Percentiles rank a stretch among this genome's conserved stretches.
Conservation (phyloP, 495 filamentous ascomycete genomes). For the Ascodesmis nigricans region DNA sequence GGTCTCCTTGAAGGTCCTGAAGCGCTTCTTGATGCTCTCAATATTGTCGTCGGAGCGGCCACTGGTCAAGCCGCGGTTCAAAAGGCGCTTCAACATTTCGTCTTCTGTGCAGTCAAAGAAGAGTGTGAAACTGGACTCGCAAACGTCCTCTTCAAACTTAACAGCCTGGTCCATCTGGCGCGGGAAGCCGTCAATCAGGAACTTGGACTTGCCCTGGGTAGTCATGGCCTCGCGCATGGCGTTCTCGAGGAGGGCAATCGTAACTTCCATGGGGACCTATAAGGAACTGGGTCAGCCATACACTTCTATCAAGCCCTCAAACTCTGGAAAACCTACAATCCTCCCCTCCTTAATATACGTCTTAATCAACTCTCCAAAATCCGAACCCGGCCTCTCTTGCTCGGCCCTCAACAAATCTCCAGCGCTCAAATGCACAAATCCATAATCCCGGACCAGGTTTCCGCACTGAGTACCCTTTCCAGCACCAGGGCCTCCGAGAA, state of each 20-base stretch:
- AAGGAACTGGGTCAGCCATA: neutral
- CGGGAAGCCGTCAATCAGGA: constrained; percentile 90
- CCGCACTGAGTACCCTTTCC: constrained; percentile 77
- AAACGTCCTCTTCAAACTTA: constrained; percentile 78
- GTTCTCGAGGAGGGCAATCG: constrained; percentile 78
- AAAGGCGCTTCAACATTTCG: constrained; percentile 57
- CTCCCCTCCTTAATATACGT: constrained; percentile 74
- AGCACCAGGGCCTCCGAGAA: constrained; percentile 56
- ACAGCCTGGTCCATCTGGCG: constrained; percentile 90
- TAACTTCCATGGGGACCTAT: constrained; percentile 70
- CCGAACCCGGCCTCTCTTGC: constrained; percentile 58
- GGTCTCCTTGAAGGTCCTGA: constrained; percentile 77
- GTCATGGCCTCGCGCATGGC: constrained; percentile 51
- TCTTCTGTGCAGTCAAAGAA: constrained; percentile 83
- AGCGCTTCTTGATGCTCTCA: constrained; percentile 87
- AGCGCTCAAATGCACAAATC: constrained; percentile 77
- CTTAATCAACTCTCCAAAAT: constrained; percentile 80
- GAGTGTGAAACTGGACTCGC: constrained; percentile 55
- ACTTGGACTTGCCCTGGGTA: constrained; percentile 30
- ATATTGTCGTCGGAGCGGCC: constrained; percentile 82
- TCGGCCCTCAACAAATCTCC: constrained; percentile 88
- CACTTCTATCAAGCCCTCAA: neutral
- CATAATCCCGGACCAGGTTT: constrained; percentile 70
- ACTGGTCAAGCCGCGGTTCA: constrained; percentile 79
- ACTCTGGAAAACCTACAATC: constrained; percentile 37